A percentile compares a stretch with the other conserved stretches of the same genome.
These are phyloP conservation scores for Neonectria punicea DNA, from an alignment of 2,329 filamentous ascomycete genomes.

Conservation along the genomic window DNA sequence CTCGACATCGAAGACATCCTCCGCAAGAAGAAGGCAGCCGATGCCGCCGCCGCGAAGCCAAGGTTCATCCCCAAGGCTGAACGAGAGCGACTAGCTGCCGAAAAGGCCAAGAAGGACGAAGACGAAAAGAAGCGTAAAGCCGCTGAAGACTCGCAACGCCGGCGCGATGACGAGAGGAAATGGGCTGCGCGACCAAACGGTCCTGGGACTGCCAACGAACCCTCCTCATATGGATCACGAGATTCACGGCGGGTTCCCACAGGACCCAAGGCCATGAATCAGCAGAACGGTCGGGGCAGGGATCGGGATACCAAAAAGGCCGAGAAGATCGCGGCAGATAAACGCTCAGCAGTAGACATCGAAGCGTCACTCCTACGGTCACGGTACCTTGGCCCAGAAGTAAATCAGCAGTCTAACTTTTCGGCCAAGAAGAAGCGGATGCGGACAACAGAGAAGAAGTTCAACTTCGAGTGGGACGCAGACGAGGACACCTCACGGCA, in stretches of 20 bases:
- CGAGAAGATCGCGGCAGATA: slow-evolving; percentile 49
- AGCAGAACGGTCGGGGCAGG: slow-evolving; percentile 57
- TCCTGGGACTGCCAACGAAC: slow-evolving; percentile 39
- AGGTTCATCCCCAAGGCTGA: slow-evolving; percentile 88
- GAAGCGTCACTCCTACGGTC: slow-evolving; percentile 80
- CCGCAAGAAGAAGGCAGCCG: slow-evolving; percentile 85
- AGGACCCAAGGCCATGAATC: slow-evolving; percentile 73
- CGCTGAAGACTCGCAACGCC: slow-evolving; percentile 74
- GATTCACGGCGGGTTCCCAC: slow-evolving; percentile 65
- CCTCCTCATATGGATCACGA: slow-evolving; percentile 33
- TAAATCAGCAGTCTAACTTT: slow-evolving; percentile 84
- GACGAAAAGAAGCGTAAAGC: slow-evolving; percentile 63
- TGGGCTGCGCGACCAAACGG: slow-evolving; percentile 46
- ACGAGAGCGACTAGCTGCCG: slow-evolving; percentile 81
- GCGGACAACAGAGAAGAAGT: slow-evolving; percentile 93
- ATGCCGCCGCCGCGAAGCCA: slow-evolving; percentile 86
- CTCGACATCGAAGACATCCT: slow-evolving; percentile 88
- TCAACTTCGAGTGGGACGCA: slow-evolving; percentile 98
- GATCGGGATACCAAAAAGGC: slow-evolving; percentile 47
- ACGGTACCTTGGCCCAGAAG: slow-evolving; percentile 91
- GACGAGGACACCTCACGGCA: slow-evolving; percentile 81
- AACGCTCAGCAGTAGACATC: slow-evolving; percentile 66
- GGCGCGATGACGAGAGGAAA: slow-evolving; percentile 69
- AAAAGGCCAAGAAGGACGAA: slow-evolving; percentile 78
- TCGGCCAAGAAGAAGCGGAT: slow-evolving; percentile 96